Evolutionary conservation across 495 filamentous ascomycete species (phyloP).

Genomic region (Apodospora peruviana): DNA sequence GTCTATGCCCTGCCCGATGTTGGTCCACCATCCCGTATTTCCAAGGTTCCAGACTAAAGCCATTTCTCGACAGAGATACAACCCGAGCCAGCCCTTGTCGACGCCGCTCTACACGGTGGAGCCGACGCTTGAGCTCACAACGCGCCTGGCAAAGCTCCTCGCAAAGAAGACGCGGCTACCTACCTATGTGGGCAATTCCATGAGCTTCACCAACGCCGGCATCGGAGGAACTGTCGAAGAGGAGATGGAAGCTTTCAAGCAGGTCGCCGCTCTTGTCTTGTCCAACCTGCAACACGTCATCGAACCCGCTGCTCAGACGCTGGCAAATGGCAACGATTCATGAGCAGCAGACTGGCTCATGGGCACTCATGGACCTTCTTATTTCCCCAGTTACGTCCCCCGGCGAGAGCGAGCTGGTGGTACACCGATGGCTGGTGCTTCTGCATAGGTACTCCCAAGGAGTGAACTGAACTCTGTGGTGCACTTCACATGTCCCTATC

Average conservation of each 20-base stretch:
- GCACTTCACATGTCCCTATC: no score
- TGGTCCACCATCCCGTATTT: slow-evolving; percentile 22
- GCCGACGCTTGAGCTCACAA: slow-evolving; percentile 77
- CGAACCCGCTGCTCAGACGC: slow-evolving; percentile 2
- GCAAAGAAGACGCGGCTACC: slow-evolving; percentile 62
- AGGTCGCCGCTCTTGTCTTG: slow-evolving; percentile 64
- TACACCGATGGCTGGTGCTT: no score
- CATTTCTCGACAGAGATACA: slow-evolving; percentile 40
- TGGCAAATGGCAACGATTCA: slow-evolving; percentile 6
- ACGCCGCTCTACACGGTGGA: slow-evolving; percentile 73
- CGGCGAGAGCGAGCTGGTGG: no score
- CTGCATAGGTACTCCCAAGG: no score
- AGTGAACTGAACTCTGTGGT: no score
- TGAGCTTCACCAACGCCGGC: slow-evolving; percentile 59
- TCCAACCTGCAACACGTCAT: slow-evolving; percentile 40
- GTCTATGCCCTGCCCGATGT: slow-evolving; percentile 92
- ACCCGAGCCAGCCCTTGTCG: slow-evolving; percentile 58
- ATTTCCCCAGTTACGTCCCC: no score
- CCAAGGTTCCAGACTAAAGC: not conserved
- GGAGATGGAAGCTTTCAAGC: slow-evolving; percentile 82
- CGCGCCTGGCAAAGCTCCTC: slow-evolving; percentile 75
- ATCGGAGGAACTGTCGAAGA: slow-evolving; percentile 79
- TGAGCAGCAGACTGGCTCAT: not conserved
- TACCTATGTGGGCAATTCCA: slow-evolving; percentile 78
- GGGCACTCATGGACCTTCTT: no score